Evolutionary conservation across 2,329 filamentous ascomycete genomes (phyloP), one percentile per base, ranked within the genome.

Genomic region (Clarireedia monteithiana): DNA sequence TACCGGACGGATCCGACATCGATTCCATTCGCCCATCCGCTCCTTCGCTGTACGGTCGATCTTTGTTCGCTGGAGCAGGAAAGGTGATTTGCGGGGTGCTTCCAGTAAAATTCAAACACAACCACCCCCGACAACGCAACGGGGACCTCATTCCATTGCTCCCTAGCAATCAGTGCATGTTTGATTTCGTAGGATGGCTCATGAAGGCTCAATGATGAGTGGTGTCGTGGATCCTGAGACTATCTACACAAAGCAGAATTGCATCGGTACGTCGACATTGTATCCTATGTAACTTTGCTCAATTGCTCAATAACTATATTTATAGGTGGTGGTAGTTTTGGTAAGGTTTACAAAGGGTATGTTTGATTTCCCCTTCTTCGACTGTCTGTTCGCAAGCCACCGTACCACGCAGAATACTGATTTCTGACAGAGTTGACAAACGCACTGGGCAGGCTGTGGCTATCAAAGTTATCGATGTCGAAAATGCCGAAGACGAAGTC

Each of bases 401-500:
- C 7, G 17, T 42, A 20, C 45, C 36, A 49, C 48, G 42, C n/a
- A 42, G 15, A n/a, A 42, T 27, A 54, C 64, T 65, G 50, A 67
- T 58, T 56, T 53, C 51, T 57, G 63, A 59, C 64, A 94, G 88
- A 58, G 89, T 97, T 63, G 92, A 97, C 75, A 95, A 94, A 69
- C 84, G 89, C 51, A 95, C 88, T 17, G 94, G 94, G 39, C 88
- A 95, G 68, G 86, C 92, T 12, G 94, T 99, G 50, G 94, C 94
- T 27, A 99, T 99, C 77, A 99, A 99, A 74, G 81, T 99, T 67
- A 97, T 99, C 71, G 94, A 99, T 68, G 94, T 99, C 63, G 94
- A 99, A 74, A 96, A 94, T 75, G 94, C 94, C 67, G 94, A 99
- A 74, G 94, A 99, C 72, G 94, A 99, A 74, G 92, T 99, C 64